Evolutionary conservation across 768 basidiomycete species (phyloP).

Genomic region (Tylopilus sp.): DNA sequence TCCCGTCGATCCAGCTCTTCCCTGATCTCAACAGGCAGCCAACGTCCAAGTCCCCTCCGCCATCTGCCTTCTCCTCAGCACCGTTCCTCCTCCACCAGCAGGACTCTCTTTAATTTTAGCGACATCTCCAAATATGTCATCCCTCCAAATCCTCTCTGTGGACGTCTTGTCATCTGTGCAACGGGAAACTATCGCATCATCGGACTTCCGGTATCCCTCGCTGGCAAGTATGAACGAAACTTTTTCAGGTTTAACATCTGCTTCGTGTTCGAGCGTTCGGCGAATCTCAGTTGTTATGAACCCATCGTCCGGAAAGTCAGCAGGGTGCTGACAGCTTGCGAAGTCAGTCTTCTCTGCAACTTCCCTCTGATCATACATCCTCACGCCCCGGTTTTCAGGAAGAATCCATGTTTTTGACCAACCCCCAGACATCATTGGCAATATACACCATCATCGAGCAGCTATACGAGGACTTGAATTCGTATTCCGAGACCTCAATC

Average conservation of each 20-base stretch:
- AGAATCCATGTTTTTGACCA: slow-evolving; percentile 87
- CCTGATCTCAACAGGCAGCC: slow-evolving; percentile 43
- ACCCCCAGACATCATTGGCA: slow-evolving; percentile 57
- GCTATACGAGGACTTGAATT: slow-evolving; percentile 94
- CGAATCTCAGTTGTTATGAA: slow-evolving; percentile 93
- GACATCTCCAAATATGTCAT: slow-evolving; percentile 95
- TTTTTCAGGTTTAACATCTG: slow-evolving; percentile 94
- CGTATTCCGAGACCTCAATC: slow-evolving; percentile 95
- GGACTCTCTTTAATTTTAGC: slow-evolving; percentile 79
- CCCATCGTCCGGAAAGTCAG: slow-evolving; percentile 93
- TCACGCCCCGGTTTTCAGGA: slow-evolving; percentile 45
- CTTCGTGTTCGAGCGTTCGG: slow-evolving; percentile 90
- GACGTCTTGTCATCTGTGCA: slow-evolving; percentile 83
- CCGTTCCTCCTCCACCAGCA: slow-evolving; percentile 47
- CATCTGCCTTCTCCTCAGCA: slow-evolving; percentile 43
- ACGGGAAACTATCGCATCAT: slow-evolving; percentile 82
- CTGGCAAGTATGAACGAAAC: slow-evolving; percentile 76
- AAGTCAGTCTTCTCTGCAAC: slow-evolving; percentile 52
- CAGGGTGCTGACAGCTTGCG: slow-evolving; percentile 82
- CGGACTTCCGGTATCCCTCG: slow-evolving; percentile 84
- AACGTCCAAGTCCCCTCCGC: slow-evolving; percentile 41
- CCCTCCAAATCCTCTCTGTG: slow-evolving; percentile 80
- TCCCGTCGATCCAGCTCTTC: slow-evolving; percentile 55
- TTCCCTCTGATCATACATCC: background rate
- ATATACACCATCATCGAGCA: slow-evolving; percentile 89